A percentile compares a stretch with the other conserved stretches of the same genome.
Evolutionary conservation across 1,284 basidiomycete species (phyloP).

Genomic region (Amylostereum areolatum): DNA sequence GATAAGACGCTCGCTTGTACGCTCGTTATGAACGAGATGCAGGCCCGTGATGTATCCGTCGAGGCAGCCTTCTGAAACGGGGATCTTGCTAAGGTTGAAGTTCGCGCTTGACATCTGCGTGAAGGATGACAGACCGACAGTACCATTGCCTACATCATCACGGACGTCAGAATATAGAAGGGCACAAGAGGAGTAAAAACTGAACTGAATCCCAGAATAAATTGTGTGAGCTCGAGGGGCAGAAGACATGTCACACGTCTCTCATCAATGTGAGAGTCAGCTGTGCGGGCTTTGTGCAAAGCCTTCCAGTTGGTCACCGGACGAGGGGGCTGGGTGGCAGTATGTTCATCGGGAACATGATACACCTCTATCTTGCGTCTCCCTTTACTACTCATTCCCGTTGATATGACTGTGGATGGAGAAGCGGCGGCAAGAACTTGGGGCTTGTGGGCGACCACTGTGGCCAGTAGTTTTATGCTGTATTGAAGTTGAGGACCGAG

Average conservation of each 20-base stretch:
- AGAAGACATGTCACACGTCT: conserved; percentile 40
- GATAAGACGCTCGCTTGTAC: conserved; percentile 53
- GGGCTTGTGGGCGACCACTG: neutral
- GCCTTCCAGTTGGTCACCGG: conserved; percentile 22
- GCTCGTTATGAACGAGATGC: conserved; percentile 45
- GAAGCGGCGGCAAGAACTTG: conserved; percentile 8
- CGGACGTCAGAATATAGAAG: conserved; percentile 2
- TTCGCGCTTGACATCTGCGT: conserved; percentile 19
- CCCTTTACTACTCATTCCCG: conserved; percentile 14
- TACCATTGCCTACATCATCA: conserved; percentile 49
- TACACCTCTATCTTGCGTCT: conserved; percentile 17
- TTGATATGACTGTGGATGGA: conserved; percentile 5
- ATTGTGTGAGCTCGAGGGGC: conserved; percentile 47
- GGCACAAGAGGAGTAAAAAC: conserved; percentile 19
- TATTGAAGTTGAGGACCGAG: conserved; percentile 10
- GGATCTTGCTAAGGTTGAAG: conserved; percentile 24
- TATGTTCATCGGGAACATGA: neutral
- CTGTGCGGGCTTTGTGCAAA: conserved; percentile 10
- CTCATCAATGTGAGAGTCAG: conserved; percentile 26
- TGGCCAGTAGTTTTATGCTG: conserved; percentile 7
- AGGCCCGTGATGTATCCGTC: conserved; percentile 44
- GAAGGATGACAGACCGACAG: conserved; percentile 37
- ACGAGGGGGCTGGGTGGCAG: neutral
- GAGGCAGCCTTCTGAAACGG: conserved; percentile 38
- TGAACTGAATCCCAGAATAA: conserved; percentile 62